phyloP scores from a whole-genome alignment of 139 green algal genomes.

The Tetraselmis striata region DNA sequence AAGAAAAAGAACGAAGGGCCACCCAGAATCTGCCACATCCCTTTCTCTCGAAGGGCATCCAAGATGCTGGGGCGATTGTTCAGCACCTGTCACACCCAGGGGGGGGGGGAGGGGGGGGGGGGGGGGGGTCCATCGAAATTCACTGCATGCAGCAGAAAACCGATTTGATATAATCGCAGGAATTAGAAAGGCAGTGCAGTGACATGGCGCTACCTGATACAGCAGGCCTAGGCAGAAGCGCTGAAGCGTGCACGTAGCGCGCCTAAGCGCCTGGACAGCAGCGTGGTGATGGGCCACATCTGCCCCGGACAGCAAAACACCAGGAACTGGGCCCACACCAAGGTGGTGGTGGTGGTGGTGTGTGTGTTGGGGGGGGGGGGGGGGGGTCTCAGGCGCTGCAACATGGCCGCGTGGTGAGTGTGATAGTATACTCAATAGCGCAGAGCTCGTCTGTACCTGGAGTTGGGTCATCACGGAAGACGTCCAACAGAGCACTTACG shows the following conservation, averaged over 20 bases:
- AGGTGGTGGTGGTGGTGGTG: too few species aligned
- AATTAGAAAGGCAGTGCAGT: too few species aligned
- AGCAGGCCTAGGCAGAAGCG: neutral
- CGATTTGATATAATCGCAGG: too few species aligned
- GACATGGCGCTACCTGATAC: neutral
- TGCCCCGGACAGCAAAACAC: neutral
- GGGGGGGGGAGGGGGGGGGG: too few species aligned
- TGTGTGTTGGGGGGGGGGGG: too few species aligned
- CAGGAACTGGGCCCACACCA: neutral
- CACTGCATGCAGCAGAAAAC: too few species aligned
- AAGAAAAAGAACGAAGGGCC: conserved; percentile 28
- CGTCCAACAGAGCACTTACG: conserved; percentile 1
- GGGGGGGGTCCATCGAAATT: too few species aligned
- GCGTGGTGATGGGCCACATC: neutral
- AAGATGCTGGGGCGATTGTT: neutral
- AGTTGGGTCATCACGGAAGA: conserved; percentile 1
- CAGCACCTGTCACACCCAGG: conserved; percentile 5
- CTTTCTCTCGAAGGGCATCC: neutral
- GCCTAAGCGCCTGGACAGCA: neutral
- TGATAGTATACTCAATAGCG: too few species aligned
- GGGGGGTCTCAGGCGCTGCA: too few species aligned
- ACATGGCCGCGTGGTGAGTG: too few species aligned
- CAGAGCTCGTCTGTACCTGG: too few species aligned
- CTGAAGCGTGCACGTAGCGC: neutral
- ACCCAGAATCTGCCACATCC: conserved; percentile 28